Conservation (phyloP, 2,329 filamentous ascomycete genomes). For the Fusarium veterinarium region DNA sequence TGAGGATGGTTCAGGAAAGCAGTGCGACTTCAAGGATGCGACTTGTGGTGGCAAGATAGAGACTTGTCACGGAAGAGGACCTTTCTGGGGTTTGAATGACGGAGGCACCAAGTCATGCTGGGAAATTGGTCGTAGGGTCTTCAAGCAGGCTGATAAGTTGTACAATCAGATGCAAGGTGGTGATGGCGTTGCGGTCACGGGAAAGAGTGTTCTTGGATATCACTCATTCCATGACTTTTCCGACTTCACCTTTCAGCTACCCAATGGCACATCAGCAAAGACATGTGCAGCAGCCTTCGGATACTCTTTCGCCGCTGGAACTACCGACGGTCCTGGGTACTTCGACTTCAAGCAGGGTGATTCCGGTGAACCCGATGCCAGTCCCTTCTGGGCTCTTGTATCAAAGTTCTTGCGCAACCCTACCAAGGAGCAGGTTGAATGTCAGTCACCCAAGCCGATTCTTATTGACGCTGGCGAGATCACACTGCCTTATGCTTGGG, state of each 20-base stretch:
- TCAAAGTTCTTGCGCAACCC: slow-evolving; percentile 8
- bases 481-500: neutral
- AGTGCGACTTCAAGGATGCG: slow-evolving; percentile 8
- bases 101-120: slow-evolving; percentile 6
- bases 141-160: neutral
- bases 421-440: neutral
- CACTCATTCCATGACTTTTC: slow-evolving; percentile 10
- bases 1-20: neutral
- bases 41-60: neutral
- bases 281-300: neutral
- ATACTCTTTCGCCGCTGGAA: neutral
- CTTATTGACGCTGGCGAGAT: slow-evolving; percentile 11
- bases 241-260: neutral
- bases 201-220: neutral
- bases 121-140: slow-evolving; percentile 11
- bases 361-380: neutral
- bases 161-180: neutral
- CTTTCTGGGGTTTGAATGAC: slow-evolving; percentile 7
- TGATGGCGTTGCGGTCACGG: neutral
- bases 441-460: slow-evolving; percentile 1
- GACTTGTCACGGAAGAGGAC: neutral
- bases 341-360: slow-evolving; percentile 16
- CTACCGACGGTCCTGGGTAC: slow-evolving; percentile 3
- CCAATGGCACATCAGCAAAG: neutral
- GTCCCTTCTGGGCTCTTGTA: slow-evolving; percentile 4